Evolutionary conservation across 2,329 filamentous ascomycete species (phyloP).

Genomic region (Cladophialophora bantiana): DNA sequence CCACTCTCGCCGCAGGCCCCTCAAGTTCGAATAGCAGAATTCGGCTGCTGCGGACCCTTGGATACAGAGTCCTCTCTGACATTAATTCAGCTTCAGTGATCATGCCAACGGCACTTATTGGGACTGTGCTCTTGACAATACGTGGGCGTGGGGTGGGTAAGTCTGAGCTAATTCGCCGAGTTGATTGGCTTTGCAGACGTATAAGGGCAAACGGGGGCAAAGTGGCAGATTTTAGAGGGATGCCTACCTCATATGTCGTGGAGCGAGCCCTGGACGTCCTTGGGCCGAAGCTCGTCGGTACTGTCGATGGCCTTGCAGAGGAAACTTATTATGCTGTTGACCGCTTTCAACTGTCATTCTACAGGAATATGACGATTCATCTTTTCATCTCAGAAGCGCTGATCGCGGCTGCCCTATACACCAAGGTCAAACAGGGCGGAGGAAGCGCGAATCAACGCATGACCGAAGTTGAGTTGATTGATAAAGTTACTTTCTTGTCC

Average conservation of each 20-base stretch:
- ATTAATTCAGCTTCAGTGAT: constrained; percentile 97
- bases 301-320: constrained; percentile 79
- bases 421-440: constrained; percentile 87
- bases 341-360: constrained; percentile 95
- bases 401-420: constrained; percentile 90
- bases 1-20: constrained; percentile 51
- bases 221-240: constrained; percentile 89
- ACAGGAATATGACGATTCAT: constrained; percentile 99
- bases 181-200: constrained; percentile 86
- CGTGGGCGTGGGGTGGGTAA: constrained; percentile 91
- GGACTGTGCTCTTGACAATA: constrained; percentile 88
- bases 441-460: constrained; percentile 82
- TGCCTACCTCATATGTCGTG: constrained; percentile 80
- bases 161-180: constrained; percentile 79
- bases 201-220: constrained; percentile 86
- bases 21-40: constrained; percentile 58
- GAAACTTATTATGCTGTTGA: constrained; percentile 95
- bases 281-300: constrained; percentile 84
- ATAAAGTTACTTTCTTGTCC: constrained; percentile 87
- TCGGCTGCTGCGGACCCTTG: constrained; percentile 81
- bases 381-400: constrained; percentile 93
- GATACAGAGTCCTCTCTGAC: constrained; percentile 89
- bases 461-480: constrained; percentile 72
- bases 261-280: constrained; percentile 90
- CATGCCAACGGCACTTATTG: constrained; percentile 96